Percentiles rank a stretch among this genome's conserved stretches.
Conservation (phyloP, 768 basidiomycete species). For the Termitomyces sp. region DNA sequence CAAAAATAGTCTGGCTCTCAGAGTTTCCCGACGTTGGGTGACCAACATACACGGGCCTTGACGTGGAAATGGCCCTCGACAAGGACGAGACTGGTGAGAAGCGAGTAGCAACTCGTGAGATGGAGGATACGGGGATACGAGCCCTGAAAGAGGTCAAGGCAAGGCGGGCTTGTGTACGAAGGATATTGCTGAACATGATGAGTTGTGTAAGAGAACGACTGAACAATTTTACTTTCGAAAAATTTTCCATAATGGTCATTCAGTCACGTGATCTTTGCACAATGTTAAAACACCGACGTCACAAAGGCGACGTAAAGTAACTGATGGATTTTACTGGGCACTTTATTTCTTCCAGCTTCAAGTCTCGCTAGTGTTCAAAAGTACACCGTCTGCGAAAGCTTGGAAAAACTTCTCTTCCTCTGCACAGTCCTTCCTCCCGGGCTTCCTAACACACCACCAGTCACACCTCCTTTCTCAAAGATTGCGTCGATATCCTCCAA, state of each 20-base stretch:
- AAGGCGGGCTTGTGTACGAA: conserved; percentile 29
- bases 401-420: conserved; percentile 3
- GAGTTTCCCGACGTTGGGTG: background rate
- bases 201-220: conserved; percentile 1
- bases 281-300: background rate
- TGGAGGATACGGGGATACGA: conserved; percentile 2
- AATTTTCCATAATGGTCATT: background rate
- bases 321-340: no score
- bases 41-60: conserved; percentile 1
- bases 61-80: conserved; percentile 16
- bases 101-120: background rate
- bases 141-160: conserved; percentile 22
- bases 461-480: conserved; percentile 35
- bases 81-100: background rate
- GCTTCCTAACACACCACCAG: conserved; percentile 33
- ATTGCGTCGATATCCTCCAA: conserved; percentile 34
- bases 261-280: background rate
- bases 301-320: no score
- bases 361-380: background rate
- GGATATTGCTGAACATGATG: conserved; percentile 30
- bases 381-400: background rate
- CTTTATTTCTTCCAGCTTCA: no score
- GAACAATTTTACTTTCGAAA: background rate
- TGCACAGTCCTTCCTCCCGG: conserved; percentile 26
- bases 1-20: conserved; percentile 29